Conservation (phyloP, 345 rosid species). For the Viola odorata region DNA sequence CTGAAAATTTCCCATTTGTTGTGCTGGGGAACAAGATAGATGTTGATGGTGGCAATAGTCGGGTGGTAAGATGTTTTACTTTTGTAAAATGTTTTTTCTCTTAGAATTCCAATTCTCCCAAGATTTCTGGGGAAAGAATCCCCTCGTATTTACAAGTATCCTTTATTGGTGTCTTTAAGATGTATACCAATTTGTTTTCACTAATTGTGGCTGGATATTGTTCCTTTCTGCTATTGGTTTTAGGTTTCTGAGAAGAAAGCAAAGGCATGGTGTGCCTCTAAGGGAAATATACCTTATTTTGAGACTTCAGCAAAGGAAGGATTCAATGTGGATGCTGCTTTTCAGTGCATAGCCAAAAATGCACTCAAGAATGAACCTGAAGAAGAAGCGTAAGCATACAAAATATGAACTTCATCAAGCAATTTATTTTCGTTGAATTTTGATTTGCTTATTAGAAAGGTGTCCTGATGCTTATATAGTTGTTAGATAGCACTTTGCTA, state of each 20-base stretch:
- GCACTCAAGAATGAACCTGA: slow-evolving; percentile 88
- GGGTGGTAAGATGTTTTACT: slow-evolving; percentile 46
- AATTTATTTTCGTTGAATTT: background rate
- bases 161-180: no score
- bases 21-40: no score
- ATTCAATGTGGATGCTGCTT: slow-evolving; percentile 78
- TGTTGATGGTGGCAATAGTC: no score
- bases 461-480: background rate
- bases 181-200: no score
- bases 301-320: slow-evolving; percentile 97
- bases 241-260: slow-evolving; percentile 93
- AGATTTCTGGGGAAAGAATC: background rate
- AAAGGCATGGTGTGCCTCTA: slow-evolving; percentile 92
- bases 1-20: no score
- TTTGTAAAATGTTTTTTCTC: background rate
- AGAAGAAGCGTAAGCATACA: slow-evolving; percentile 66
- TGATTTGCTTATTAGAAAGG: background rate
- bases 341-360: slow-evolving; percentile 74
- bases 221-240: background rate
- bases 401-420: background rate
- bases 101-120: background rate
- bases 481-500: background rate
- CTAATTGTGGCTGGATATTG: no score
- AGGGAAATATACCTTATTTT: slow-evolving; percentile 84
- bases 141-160: no score